Conservation (phyloP, 2,329 filamentous ascomycete species). For the Alternaria brassicae region DNA sequence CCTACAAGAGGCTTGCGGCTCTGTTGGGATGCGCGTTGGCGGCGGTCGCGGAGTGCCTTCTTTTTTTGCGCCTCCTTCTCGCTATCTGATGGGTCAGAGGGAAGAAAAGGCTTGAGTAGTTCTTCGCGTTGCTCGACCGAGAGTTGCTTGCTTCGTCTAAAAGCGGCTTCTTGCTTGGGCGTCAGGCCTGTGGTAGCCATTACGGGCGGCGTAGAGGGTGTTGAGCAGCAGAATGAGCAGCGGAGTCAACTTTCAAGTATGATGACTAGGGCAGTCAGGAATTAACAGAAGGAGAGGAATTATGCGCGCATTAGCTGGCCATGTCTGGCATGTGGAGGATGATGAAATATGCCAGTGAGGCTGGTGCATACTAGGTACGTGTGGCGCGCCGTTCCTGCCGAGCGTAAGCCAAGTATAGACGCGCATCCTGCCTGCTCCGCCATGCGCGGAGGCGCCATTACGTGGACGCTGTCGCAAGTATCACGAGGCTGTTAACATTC, state of each 20-base stretch:
- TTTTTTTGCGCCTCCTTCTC: conserved; percentile 20
- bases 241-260: background rate
- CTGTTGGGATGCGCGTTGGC: conserved; percentile 18
- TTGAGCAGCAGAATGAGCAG: conserved; percentile 10
- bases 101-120: conserved; percentile 61
- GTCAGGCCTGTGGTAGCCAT: conserved; percentile 46
- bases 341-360: conserved; percentile 35
- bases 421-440: conserved; percentile 40
- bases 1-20: conserved; percentile 53
- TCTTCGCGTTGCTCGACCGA: conserved; percentile 58
- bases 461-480: conserved; percentile 38
- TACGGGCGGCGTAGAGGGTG: conserved; percentile 20
- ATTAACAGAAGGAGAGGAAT: conserved; percentile 1
- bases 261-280: background rate
- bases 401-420: conserved; percentile 26
- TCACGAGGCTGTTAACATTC: conserved; percentile 8
- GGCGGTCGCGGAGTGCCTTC: conserved; percentile 22
- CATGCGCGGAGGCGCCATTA: conserved; percentile 41
- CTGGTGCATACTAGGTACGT: conserved; percentile 39
- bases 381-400: conserved; percentile 38
- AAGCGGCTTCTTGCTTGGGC: conserved; percentile 40
- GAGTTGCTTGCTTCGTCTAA: conserved; percentile 50
- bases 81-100: conserved; percentile 49
- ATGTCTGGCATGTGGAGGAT: conserved; percentile 24
- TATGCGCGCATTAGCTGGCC: conserved; percentile 17